Conservation (phyloP, 306 rosid genomes). For the Vigna angularis region DNA sequence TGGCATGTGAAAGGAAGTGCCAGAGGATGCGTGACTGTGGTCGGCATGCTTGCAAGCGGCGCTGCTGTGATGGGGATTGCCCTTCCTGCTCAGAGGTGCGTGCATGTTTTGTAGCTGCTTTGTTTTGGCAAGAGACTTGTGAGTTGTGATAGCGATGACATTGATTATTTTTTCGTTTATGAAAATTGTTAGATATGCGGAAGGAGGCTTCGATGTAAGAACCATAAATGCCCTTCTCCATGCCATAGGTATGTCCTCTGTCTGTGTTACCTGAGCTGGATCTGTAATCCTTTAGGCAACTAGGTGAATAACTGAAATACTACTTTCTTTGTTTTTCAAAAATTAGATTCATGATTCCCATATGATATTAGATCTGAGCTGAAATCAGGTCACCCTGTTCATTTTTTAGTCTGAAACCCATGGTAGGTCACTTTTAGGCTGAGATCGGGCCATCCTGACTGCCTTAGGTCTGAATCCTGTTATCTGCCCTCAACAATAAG, state of each 20-base stretch:
- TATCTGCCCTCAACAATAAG: neutral
- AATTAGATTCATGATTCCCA: constrained; percentile 19
- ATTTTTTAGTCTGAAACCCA: neutral
- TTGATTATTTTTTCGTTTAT: constrained; percentile 31
- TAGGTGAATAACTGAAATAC: neutral
- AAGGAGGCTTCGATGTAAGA: constrained; percentile 88
- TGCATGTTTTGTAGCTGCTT: constrained; percentile 42
- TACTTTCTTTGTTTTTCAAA: constrained; percentile 24
- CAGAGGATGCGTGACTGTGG: constrained; percentile 81
- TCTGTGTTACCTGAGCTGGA: constrained; percentile 26
- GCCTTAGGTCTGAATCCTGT: neutral
- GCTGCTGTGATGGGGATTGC: constrained; percentile 96
- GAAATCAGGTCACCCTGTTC: neutral
- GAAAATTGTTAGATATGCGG: constrained; percentile 74
- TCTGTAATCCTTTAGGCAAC: constrained; percentile 1
- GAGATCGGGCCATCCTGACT: neutral
- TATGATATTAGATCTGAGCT: constrained; percentile 19
- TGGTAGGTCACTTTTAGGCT: neutral
- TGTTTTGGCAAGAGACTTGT: constrained; percentile 17
- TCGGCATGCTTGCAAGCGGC: constrained; percentile 89
- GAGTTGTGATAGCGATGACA: constrained; percentile 31
- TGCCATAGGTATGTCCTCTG: constrained; percentile 79
- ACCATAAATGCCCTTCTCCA: constrained; percentile 95
- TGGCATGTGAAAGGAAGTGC: constrained; percentile 94
- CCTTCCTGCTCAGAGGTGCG: constrained; percentile 95